Base-by-base conservation (phyloP, 2,329 filamentous ascomycete genomes). In the Penicillium paneum region DNA sequence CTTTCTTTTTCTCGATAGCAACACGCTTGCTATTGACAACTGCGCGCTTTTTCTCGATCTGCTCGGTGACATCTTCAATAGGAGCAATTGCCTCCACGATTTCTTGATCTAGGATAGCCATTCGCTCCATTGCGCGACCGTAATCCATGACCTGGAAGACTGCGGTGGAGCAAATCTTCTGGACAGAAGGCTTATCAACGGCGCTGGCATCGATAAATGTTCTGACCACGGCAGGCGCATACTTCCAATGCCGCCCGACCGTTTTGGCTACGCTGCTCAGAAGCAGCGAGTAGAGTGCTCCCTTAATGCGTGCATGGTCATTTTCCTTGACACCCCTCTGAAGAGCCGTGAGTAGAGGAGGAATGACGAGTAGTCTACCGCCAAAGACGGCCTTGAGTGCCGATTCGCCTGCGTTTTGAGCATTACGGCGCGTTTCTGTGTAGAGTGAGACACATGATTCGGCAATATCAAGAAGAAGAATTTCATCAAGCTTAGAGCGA, bases 111-210 rank as follows among this genome's bases (percentile, higher is more conserved):
- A 95, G 77, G 36, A 97, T 83, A 34, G 96, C 87, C 83, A 94
- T 89, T 40, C 89, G 82, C 70, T 97, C 92, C 64, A 93, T 83
- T 0, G 90, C 84, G 65, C 93, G 92, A 21, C 92, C 93, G 75
- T 96, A 97, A 47, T 97, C 93, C 67, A 96, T 86, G 38, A 99
- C 81, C 15, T 90, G 87, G 68, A 92, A 96, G 1, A 95, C 81
- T 0, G 89, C 90, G 34, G 86, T 88, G 0, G 86, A 84, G 13
- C 91, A 91, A 15, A 99, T 82, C 64, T 89, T 91, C 71, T 99
- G 94, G 38, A 99, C 93, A 0, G 93, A 97, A 5, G 91, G 86
- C 71, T 96, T 96, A 74, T 99, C 94, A 15, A 95, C 91, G 34
- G 87, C 87, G 17, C 89, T 92, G 3, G 94, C 91, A 65, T 89